Percentiles rank a stretch among this genome's conserved stretches.
Evolutionary conservation across 441 rosid genomes (phyloP).

Genomic region (Jatropha multifida): DNA sequence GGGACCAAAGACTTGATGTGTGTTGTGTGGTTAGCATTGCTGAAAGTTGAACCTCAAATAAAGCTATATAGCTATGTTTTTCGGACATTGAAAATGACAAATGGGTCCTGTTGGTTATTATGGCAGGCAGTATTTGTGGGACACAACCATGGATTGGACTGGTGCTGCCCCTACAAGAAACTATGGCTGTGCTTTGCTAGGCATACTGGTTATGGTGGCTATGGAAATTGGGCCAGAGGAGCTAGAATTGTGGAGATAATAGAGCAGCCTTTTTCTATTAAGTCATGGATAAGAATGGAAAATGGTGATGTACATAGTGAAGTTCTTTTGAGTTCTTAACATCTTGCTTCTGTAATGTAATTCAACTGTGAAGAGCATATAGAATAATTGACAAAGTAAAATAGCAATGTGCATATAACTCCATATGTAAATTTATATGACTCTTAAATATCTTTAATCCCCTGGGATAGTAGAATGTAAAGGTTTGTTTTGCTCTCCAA

Average conservation of each 20-base stretch:
- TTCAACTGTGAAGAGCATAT: conserved; percentile 1
- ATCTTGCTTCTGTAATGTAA: not conserved
- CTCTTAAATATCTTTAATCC: not conserved
- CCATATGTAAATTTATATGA: not conserved
- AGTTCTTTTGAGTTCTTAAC: conserved; percentile 33
- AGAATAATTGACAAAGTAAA: not conserved
- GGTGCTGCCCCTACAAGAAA: conserved; percentile 79
- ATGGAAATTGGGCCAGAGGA: conserved; percentile 76
- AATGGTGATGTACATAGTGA: conserved; percentile 61
- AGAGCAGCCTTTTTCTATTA: conserved; percentile 53
- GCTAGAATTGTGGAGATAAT: conserved; percentile 69
- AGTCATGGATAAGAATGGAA: conserved; percentile 93
- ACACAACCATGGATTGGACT: conserved; percentile 91
- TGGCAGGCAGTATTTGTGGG: conserved; percentile 88
- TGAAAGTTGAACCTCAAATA: conserved; percentile 17
- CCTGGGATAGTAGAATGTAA: too few species aligned
- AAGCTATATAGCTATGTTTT: not conserved
- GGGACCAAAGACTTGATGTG: conserved; percentile 16
- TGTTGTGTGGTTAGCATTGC: not conserved
- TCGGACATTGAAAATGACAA: conserved; percentile 1
- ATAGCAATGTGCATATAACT: not conserved
- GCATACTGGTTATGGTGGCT: conserved; percentile 82
- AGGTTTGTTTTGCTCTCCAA: too few species aligned
- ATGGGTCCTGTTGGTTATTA: conserved; percentile 14
- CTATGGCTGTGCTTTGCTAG: conserved; percentile 94